Conservation (phyloP, 2,329 filamentous ascomycete genomes). For the Epichloe hybrida region DNA sequence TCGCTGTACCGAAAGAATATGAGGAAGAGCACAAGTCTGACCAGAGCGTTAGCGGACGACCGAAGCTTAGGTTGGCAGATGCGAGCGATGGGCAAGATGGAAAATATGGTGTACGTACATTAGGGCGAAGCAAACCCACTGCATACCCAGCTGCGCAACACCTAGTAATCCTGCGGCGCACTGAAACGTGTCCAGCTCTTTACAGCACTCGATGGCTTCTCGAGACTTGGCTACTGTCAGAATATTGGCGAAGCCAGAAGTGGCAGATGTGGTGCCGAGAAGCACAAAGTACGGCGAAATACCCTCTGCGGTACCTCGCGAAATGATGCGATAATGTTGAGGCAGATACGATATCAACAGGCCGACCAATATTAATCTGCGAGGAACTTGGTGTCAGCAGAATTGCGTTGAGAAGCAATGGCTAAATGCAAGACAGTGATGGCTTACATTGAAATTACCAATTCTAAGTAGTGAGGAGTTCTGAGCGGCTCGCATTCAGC, state of each 20-base stretch:
- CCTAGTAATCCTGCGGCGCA: constrained; percentile 79
- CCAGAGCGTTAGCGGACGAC: constrained; percentile 10
- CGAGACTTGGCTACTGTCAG: constrained; percentile 73
- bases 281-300: constrained; percentile 93
- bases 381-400: neutral
- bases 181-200: constrained; percentile 63
- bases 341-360: constrained; percentile 89
- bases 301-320: constrained; percentile 74
- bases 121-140: constrained; percentile 82
- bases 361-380: constrained; percentile 64
- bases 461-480: constrained; percentile 38
- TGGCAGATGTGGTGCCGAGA: constrained; percentile 82
- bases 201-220: constrained; percentile 75
- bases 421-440: neutral
- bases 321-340: constrained; percentile 85
- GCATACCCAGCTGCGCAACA: constrained; percentile 78
- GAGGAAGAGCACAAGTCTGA: constrained; percentile 80
- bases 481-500: constrained; percentile 35
- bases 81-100: neutral
- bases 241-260: constrained; percentile 84
- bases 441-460: constrained; percentile 40
- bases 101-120: constrained; percentile 51
- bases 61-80: neutral
- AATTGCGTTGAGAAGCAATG: neutral
- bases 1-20: constrained; percentile 72